Evolutionary conservation across 768 basidiomycete species (phyloP).

Genomic region (Agrocybe pediades): DNA sequence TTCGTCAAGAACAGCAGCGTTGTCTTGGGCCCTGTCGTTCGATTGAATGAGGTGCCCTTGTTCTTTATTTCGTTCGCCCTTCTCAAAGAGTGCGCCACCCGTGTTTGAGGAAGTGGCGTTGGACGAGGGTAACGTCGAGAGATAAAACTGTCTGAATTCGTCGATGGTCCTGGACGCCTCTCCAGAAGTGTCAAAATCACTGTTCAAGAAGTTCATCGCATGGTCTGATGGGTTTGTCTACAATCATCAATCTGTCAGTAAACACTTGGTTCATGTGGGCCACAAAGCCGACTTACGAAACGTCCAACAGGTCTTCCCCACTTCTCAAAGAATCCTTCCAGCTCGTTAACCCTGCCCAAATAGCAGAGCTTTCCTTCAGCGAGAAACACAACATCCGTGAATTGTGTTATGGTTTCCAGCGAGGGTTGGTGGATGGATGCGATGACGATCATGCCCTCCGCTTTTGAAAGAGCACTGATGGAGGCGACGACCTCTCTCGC

Average conservation of each 20-base stretch:
- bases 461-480: constrained; percentile 43
- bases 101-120: no score
- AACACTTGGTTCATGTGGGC: neutral
- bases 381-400: constrained; percentile 61
- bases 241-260: constrained; percentile 6
- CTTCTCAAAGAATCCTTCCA: constrained; percentile 39
- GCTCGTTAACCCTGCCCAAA: constrained; percentile 41
- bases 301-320: constrained; percentile 40
- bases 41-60: neutral
- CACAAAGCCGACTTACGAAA: constrained; percentile 28
- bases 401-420: constrained; percentile 58
- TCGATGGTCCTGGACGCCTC: constrained; percentile 18
- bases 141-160: constrained; percentile 37
- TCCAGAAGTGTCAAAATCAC: constrained; percentile 36
- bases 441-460: constrained; percentile 56
- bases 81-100: no score
- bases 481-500: constrained; percentile 44
- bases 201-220: constrained; percentile 58
- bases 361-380: constrained; percentile 50
- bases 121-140: constrained; percentile 17
- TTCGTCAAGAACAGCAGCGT: neutral
- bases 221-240: constrained; percentile 60
- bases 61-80: neutral
- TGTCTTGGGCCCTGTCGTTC: neutral
- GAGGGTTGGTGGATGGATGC: constrained; percentile 72